Base-by-base conservation (phyloP, 164 flowering plant genomes). In the Sedum album region DNA sequence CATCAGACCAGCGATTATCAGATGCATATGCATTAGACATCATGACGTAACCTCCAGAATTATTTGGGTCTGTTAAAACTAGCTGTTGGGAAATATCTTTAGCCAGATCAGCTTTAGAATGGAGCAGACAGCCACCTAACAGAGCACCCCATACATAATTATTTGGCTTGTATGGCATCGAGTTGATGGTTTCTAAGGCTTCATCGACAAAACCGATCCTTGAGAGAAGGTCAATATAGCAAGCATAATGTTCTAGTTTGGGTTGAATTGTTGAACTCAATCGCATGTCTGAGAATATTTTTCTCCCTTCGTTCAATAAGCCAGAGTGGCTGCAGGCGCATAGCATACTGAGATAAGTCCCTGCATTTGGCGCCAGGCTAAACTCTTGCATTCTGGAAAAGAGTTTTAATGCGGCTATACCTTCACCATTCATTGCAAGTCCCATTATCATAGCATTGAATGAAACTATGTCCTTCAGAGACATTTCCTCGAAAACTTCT, bases 361-460 rank as follows among this genome's bases (percentile, higher is more conserved):
- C 82, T 18, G 74, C 75, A 64, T 81, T 78, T 10, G 91, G 91
- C 41, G 53, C 41, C 25, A 88, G 42, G 41, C 77, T 71, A 57
- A 62, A 49, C n/a, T 76, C 79, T 60, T 72, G 72, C 86, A 86
- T 85, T 71, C 66, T 67, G 21, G 66, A 66, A 74, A 86, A 86
- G 41, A 80, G 79, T 49, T 25, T 60, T 35, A 86, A 69, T 41
- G 94, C 89, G 65, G 82, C 87, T 17, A 66, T 49, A 26, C 86
- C 89, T 71, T 82, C 48, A 18, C 94, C 83, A 68, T 85, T 82
- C 28, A 78, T 53, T 36, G 89, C 91, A 67, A 82, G 79, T 30
- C 89, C 89, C 82, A 84, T 86, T 69, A 85, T 86, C 88, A 86
- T 88, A 31, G 84, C 86, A 79, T 85, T 88, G 68, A 75, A 83